These are phyloP conservation scores for Thielaviopsis ethacetica DNA, from an alignment of 2,329 filamentous ascomycete species.

Conservation along the genomic window DNA sequence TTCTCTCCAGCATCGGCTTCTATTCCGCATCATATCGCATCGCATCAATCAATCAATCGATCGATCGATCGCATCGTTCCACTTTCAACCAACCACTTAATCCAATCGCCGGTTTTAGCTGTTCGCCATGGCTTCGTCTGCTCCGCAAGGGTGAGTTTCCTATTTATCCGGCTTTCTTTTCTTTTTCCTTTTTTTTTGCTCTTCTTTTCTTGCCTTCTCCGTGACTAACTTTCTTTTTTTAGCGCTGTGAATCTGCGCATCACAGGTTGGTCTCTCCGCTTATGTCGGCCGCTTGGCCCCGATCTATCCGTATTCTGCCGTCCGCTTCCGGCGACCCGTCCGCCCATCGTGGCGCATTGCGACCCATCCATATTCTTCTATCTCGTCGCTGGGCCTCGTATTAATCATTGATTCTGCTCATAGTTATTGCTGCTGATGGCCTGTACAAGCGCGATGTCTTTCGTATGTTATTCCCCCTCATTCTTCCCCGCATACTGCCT, in stretches of 20 bases:
- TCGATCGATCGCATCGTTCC: background rate
- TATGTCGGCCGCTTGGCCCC: background rate
- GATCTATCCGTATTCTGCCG: background rate
- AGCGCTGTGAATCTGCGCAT: conserved; percentile 80
- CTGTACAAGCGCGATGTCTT: conserved; percentile 99
- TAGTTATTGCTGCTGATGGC: conserved; percentile 96
- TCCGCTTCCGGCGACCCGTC: background rate
- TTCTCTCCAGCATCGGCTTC: background rate
- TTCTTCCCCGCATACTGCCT: background rate
- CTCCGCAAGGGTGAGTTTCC: conserved; percentile 11
- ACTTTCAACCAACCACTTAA: background rate
- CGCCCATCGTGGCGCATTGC: background rate
- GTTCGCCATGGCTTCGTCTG: conserved; percentile 2
- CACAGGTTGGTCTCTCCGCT: conserved; percentile 51
- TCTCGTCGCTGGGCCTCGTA: background rate
- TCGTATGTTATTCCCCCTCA: conserved; percentile 42
- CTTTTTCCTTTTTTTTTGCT: background rate
- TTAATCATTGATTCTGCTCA: conserved; percentile 18
- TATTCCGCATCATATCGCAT: background rate
- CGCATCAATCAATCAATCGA: too few species aligned
- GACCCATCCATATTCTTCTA: conserved; percentile 10
- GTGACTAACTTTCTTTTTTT: conserved; percentile 18
- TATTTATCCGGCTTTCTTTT: conserved; percentile 5
- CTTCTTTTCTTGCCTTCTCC: conserved; percentile 9
- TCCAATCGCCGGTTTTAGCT: background rate